Evolutionary conservation across 148 eudicot genomes (phyloP), one percentile per base, ranked within the genome.

Genomic region (Cornus controversa): DNA sequence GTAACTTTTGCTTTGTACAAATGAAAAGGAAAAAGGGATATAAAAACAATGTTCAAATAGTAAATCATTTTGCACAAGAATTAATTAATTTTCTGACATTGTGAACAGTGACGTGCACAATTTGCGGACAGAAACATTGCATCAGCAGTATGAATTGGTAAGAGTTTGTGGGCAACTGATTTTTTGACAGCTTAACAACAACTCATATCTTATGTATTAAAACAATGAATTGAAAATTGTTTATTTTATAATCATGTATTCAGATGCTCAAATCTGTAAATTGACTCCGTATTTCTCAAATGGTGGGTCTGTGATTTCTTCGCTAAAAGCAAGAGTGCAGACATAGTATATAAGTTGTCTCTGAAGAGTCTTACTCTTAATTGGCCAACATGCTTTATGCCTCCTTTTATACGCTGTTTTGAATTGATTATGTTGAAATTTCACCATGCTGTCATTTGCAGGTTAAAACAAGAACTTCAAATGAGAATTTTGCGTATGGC

Each of bases 391-490:
- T 66, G 27, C n/a, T 66, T 28, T 22, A 53, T 50, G 60, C 6
- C 4, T 18, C 22, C n/a, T 24, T 45, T 69, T n/a, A 24, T 23
- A 63, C 11, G 66, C 53, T 60, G 47, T n/a, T 45, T 65, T 16
- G 50, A 47, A 68, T 53, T 8, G 65, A 42, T 65, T 57, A 20
- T 6, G 13, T 28, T 28, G 42, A 25, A 13, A 16, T 27, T 27
- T 47, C 50, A 66, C 22, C 70, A 36, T 73, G 66, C 28, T 68
- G 71, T 24, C 26, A 69, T 80, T 78, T 81, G 23, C 87, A 96
- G 99, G 99, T 96, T 66, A 96, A 88, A 86, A 79, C 40, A 73
- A 89, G 98, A 84, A 90, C 99, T 70, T 75, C 89, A 65, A 90
- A 79, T 81, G 90, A 81, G 10, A 90, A 89, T 75, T 80, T 89